Evolutionary conservation across 768 basidiomycete species (phyloP).

Genomic region (Tremella mesenterica): DNA sequence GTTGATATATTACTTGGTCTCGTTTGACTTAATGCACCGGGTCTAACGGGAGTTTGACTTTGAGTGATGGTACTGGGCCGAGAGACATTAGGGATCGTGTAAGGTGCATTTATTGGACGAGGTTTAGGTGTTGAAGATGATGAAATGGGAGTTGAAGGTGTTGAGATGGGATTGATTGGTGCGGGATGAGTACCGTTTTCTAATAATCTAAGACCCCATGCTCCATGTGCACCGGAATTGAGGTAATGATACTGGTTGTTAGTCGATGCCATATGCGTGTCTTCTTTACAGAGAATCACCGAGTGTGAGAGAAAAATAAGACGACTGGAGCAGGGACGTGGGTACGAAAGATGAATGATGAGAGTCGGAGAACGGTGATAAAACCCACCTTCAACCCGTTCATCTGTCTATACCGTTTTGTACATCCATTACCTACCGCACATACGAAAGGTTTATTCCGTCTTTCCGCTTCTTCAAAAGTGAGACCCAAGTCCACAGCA

Average conservation of each 20-base stretch:
- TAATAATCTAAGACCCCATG: slow-evolving; percentile 72
- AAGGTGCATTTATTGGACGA: not conserved
- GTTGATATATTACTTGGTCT: no score
- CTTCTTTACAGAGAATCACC: no score
- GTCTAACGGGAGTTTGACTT: not conserved
- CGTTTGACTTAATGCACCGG: not conserved
- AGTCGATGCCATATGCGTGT: no score
- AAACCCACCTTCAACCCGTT: slow-evolving; percentile 59
- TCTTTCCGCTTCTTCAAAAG: slow-evolving; percentile 73
- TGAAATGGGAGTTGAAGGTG: no score
- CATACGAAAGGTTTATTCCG: slow-evolving; percentile 78
- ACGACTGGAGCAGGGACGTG: no score
- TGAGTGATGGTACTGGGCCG: not conserved
- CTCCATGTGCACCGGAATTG: slow-evolving; percentile 91
- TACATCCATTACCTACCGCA: slow-evolving; percentile 58
- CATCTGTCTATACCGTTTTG: slow-evolving; percentile 93
- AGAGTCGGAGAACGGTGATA: slow-evolving; percentile 10
- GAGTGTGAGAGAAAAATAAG: no score
- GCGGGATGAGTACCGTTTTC: slow-evolving; percentile 50
- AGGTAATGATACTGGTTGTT: slow-evolving; percentile 83
- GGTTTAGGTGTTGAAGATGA: not conserved
- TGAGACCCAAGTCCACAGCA: slow-evolving; percentile 51
- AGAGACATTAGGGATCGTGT: not conserved
- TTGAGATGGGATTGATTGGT: not conserved
- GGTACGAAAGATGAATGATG: not conserved